A percentile compares a stretch with the other conserved stretches of the same genome.
phyloP scores from a whole-genome alignment of 2,329 filamentous ascomycete genomes.

The Tolypocladium cylindrosporum region DNA sequence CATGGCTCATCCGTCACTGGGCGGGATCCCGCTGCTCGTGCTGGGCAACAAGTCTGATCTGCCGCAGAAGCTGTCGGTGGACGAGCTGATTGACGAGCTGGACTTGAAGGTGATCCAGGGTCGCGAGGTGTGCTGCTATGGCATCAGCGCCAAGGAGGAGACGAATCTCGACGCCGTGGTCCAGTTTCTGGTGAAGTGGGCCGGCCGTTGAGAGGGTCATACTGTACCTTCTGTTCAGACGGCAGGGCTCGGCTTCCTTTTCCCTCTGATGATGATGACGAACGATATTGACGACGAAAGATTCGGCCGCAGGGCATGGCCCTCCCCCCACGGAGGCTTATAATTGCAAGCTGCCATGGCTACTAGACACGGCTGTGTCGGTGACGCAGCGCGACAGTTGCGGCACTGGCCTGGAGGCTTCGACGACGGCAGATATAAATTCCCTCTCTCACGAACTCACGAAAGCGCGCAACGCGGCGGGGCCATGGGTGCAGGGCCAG shows the following conservation, averaged over 20 bases:
- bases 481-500: neutral
- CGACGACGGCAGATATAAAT: conserved; percentile 18
- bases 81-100: conserved; percentile 89
- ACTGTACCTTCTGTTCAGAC: neutral
- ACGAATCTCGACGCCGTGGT: conserved; percentile 96
- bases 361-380: neutral
- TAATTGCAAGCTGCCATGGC: neutral
- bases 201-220: conserved; percentile 51
- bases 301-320: neutral
- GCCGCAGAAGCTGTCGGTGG: conserved; percentile 79
- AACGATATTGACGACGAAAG: conserved; percentile 3
- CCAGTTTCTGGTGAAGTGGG: conserved; percentile 89
- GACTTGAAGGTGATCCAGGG: conserved; percentile 82
- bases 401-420: neutral
- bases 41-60: conserved; percentile 97
- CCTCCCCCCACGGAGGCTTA: neutral
- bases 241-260: neutral
- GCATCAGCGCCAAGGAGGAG: conserved; percentile 97
- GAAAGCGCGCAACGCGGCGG: conserved; percentile 7
- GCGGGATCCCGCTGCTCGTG: conserved; percentile 85
- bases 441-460: conserved; percentile 25
- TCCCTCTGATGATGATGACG: conserved; percentile 5
- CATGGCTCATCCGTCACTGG: conserved; percentile 72
- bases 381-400: neutral
- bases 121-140: conserved; percentile 96